Base-by-base conservation (phyloP, 192 early-diverging fungal genomes). In the Rhizophagus sp. region DNA sequence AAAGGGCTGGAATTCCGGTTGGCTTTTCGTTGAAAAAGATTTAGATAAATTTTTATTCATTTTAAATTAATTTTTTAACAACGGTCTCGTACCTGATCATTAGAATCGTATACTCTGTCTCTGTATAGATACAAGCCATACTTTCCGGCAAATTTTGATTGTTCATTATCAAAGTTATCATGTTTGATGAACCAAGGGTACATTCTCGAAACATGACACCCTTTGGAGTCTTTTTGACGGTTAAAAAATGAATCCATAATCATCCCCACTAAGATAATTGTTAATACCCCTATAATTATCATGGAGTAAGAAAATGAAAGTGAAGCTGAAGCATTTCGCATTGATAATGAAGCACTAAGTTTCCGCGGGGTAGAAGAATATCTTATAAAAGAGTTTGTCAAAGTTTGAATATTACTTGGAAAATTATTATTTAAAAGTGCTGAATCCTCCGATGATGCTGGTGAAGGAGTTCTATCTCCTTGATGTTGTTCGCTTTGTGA, bases 1-100 rank as follows among this genome's bases (percentile, higher is more conserved):
- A 99, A 15, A 99, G 87, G 0, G 95, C 91, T 2, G 98, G 98
- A 33, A 96, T 88, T 49, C 95, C 92, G 24, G 82, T 88, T 30
- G 91, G 91, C 84, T 88, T 79, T 63, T 75, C 11, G 64, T 24
- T 25, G 47, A 39, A 77, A 47, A 81, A 69, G 7, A 64, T 44
- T 30, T 39, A 47, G 52, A 63, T 47, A 39, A 76, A 47, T 33
- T 41, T 22, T 44, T 47, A 12, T 82, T 72, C 25, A 30, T 19
- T 63, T 8, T 34, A 7, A 62, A 79, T 64, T 71, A 22, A 34
- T 72, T 36, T 33, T 49, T 47, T 70, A 17, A 25, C 10, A 70
- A 15, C 24, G 57, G 27, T 13, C 79, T 49, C 62, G 67, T 81
- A 84, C 85, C 78, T 84, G 70, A 44, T 83, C 87, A 41, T 81